Percentiles rank a stretch among this genome's conserved stretches.
Conservation (phyloP, 768 basidiomycete genomes). For the Xerocomus potaroensis region DNA sequence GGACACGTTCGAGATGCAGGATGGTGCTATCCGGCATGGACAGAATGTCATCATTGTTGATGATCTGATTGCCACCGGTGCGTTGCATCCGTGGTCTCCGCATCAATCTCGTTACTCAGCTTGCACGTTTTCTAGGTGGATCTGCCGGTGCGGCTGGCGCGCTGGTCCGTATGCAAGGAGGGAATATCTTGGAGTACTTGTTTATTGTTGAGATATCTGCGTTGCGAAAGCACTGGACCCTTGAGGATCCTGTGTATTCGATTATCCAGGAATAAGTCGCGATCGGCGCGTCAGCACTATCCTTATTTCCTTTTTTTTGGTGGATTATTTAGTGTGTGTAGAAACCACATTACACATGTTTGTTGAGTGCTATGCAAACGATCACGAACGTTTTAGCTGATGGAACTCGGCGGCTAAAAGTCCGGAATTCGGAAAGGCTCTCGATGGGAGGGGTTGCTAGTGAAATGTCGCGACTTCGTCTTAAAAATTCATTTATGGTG, state of each 20-base stretch:
- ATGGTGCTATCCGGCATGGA: constrained; percentile 74
- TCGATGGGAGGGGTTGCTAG: background rate
- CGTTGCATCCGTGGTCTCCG: constrained; percentile 10
- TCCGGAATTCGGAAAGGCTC: no score
- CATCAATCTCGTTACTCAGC: constrained; percentile 5
- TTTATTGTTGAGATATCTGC: constrained; percentile 86
- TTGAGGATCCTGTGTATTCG: constrained; percentile 75
- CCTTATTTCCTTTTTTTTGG: constrained; percentile 16
- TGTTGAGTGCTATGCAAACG: background rate
- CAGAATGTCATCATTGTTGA: constrained; percentile 87
- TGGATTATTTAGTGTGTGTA: background rate
- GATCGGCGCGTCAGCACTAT: constrained; percentile 5
- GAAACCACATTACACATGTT: background rate
- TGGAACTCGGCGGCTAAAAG: no score
- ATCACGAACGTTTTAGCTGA: background rate
- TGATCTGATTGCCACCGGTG: constrained; percentile 95
- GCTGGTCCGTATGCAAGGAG: constrained; percentile 78
- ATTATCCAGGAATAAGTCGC: constrained; percentile 63
- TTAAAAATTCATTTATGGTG: no score
- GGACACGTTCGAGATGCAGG: constrained; percentile 97
- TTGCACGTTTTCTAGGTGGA: constrained; percentile 54
- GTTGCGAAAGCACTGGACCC: constrained; percentile 72
- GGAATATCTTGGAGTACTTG: constrained; percentile 84
- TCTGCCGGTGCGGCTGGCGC: constrained; percentile 92
- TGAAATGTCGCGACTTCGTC: background rate